phyloP scores from a whole-genome alignment of 176 grass and related monocot species.

The Lolium multiflorum region DNA sequence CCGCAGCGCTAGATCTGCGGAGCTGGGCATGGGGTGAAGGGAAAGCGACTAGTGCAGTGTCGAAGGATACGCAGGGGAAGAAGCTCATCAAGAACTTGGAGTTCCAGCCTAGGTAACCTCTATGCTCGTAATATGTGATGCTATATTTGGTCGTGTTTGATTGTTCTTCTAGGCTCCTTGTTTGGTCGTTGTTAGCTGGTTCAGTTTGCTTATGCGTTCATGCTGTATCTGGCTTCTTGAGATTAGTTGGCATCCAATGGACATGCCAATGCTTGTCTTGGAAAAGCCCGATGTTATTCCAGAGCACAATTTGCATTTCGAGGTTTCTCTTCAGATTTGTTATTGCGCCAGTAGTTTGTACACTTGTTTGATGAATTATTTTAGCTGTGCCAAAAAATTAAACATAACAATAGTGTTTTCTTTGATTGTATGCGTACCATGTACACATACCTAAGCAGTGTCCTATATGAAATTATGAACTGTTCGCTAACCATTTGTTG shows the following conservation, averaged over 20 bases:
- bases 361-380: neutral
- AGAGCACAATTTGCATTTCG: conserved; percentile 94
- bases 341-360: neutral
- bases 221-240: too few species aligned
- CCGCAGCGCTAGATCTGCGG: too few species aligned
- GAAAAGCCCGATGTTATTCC: conserved; percentile 95
- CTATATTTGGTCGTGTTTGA: too few species aligned
- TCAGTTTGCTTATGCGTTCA: too few species aligned
- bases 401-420: neutral
- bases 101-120: conserved; percentile 58
- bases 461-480: conserved; percentile 31
- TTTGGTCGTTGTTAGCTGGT: too few species aligned
- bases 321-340: conserved; percentile 56
- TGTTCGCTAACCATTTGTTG: conserved; percentile 21
- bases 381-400: conserved; percentile 1
- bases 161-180: too few species aligned
- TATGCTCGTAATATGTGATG: too few species aligned
- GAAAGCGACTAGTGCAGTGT: conserved; percentile 42
- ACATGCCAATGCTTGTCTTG: conserved; percentile 75
- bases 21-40: too few species aligned
- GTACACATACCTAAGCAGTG: neutral
- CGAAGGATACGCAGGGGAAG: conserved; percentile 67
- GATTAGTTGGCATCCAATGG: too few species aligned
- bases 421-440: conserved; percentile 6
- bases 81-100: conserved; percentile 61